Evolutionary conservation across 805 yeast species (phyloP).

Genomic region (Spathaspora sp.): DNA sequence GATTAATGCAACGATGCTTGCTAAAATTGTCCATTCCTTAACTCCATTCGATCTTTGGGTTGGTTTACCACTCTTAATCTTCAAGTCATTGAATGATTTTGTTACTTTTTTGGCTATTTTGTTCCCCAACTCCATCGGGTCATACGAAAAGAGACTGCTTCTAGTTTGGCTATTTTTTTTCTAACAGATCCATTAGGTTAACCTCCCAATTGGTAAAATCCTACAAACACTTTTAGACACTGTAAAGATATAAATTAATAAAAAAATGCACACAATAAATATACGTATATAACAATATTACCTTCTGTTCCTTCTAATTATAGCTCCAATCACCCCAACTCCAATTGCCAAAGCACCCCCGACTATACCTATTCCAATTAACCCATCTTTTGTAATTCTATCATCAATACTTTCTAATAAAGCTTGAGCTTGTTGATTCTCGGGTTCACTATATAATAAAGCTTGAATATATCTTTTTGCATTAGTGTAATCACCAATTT

Average conservation of each 20-base stretch:
- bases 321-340: conserved; percentile 52
- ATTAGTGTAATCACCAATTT: conserved; percentile 81
- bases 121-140: conserved; percentile 11
- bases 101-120: conserved; percentile 23
- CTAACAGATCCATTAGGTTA: neutral
- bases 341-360: conserved; percentile 86
- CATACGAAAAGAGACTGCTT: neutral
- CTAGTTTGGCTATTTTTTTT: neutral
- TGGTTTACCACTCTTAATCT: conserved; percentile 53
- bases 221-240: too few relatives aligned
- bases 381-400: conserved; percentile 80
- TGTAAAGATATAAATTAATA: too few relatives aligned
- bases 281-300: neutral
- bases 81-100: conserved; percentile 25
- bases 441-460: conserved; percentile 75
- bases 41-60: conserved; percentile 56
- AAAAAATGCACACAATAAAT: too few relatives aligned
- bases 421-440: conserved; percentile 70
- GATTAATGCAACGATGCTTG: conserved; percentile 57
- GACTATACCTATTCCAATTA: conserved; percentile 82
- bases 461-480: conserved; percentile 84
- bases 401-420: conserved; percentile 78
- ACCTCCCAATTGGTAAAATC: too few relatives aligned
- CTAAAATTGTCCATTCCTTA: conserved; percentile 80
- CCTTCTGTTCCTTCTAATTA: conserved; percentile 29